Evolutionary conservation across 345 rosid species (phyloP).

Genomic region (Citrus mangshanensis): DNA sequence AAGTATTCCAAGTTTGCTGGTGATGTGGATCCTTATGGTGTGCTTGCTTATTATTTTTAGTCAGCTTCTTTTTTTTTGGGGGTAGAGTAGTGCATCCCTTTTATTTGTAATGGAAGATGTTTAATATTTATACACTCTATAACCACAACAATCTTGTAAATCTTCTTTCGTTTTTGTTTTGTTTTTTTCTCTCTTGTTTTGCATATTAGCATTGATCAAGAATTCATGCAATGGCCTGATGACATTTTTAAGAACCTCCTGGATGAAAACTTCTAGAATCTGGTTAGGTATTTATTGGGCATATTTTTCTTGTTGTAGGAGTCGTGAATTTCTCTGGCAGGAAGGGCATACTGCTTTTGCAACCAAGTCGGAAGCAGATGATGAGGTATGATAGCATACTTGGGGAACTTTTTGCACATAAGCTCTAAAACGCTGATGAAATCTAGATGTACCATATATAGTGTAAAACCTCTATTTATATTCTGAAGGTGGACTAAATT

Average conservation of each 20-base stretch:
- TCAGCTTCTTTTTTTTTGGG: background rate
- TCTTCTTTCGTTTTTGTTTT: background rate
- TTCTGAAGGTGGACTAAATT: too few species aligned
- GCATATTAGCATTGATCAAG: background rate
- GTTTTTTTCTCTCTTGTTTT: background rate
- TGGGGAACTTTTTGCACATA: background rate
- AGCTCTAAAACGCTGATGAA: too few species aligned
- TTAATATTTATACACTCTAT: background rate
- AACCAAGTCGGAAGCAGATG: slow-evolving; percentile 77
- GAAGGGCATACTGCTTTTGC: slow-evolving; percentile 99
- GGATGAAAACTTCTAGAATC: background rate
- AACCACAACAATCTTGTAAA: background rate
- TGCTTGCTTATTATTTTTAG: background rate
- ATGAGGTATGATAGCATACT: slow-evolving; percentile 51
- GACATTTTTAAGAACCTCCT: background rate
- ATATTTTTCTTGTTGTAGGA: slow-evolving; percentile 47
- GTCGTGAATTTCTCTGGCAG: slow-evolving; percentile 99
- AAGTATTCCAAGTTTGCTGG: background rate
- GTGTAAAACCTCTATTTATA: background rate
- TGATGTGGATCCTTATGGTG: background rate
- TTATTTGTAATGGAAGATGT: background rate
- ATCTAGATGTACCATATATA: too few species aligned
- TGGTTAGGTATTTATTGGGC: background rate
- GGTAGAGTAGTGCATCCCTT: background rate
- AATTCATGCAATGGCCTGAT: background rate